Evolutionary conservation across 2,329 filamentous ascomycete species (phyloP).

Genomic region (Aspergillus sp.): DNA sequence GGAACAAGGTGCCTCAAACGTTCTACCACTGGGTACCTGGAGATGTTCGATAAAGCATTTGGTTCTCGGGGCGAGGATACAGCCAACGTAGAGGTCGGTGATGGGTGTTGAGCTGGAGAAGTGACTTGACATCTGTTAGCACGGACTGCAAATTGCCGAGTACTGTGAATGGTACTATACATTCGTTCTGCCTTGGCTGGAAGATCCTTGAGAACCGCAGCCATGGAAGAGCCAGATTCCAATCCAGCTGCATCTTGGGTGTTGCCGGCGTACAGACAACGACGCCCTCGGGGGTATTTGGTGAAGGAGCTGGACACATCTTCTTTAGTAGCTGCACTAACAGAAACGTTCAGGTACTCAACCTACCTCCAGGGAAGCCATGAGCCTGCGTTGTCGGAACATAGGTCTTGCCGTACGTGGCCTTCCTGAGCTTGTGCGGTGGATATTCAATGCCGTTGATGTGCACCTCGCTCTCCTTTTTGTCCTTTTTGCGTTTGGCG

Average conservation of each 20-base stretch:
- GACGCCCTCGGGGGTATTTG: conserved; percentile 19
- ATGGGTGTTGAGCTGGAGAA: conserved; percentile 5
- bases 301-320: neutral
- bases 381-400: neutral
- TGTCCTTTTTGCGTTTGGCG: conserved; percentile 16
- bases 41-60: neutral
- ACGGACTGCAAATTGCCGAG: neutral
- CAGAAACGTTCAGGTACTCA: neutral
- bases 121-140: neutral
- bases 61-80: neutral
- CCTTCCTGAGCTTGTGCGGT: conserved; percentile 7
- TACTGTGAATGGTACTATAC: neutral
- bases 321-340: neutral
- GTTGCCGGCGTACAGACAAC: conserved; percentile 19
- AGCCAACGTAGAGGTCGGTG: neutral
- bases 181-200: neutral
- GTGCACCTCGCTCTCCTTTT: conserved; percentile 20
- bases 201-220: conserved; percentile 17
- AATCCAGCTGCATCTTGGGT: conserved; percentile 10
- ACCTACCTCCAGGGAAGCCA: neutral
- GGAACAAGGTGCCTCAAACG: conserved; percentile 13
- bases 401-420: conserved; percentile 2
- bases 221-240: conserved; percentile 19
- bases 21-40: conserved; percentile 8
- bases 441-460: conserved; percentile 11